Evolutionary conservation across 2,329 filamentous ascomycete genomes (phyloP).

Genomic region (Alternaria arbusti): DNA sequence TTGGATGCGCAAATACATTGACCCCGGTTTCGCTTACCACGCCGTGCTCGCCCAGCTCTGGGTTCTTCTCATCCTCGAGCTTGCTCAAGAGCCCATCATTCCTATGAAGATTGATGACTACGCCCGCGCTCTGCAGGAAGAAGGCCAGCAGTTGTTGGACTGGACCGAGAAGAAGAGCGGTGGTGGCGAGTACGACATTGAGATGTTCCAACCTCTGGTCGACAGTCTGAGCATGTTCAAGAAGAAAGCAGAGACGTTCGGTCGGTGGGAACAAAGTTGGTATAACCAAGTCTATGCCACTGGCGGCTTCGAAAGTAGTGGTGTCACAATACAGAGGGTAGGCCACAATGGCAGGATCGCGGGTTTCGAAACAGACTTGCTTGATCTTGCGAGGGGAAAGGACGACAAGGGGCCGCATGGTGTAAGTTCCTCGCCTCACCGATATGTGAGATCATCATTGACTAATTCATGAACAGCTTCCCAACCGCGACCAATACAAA

Average conservation of each 20-base stretch:
- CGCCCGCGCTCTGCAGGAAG: slow-evolving; percentile 67
- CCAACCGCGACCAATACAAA: slow-evolving; percentile 90
- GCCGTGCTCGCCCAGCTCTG: slow-evolving; percentile 78
- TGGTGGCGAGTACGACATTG: slow-evolving; percentile 48
- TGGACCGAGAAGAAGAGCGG: slow-evolving; percentile 60
- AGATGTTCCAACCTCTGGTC: slow-evolving; percentile 63
- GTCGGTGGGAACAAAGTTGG: slow-evolving; percentile 80
- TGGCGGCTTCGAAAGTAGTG: slow-evolving; percentile 77
- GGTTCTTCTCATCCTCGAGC: slow-evolving; percentile 81
- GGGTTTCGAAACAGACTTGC: slow-evolving; percentile 79
- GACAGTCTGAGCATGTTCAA: slow-evolving; percentile 69
- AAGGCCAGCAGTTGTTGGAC: slow-evolving; percentile 72
- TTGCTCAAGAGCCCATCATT: slow-evolving; percentile 79
- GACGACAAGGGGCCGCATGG: slow-evolving; percentile 56
- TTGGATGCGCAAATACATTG: slow-evolving; percentile 80
- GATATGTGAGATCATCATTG: background rate
- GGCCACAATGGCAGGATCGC: slow-evolving; percentile 81
- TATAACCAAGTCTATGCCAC: slow-evolving; percentile 72
- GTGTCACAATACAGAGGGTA: slow-evolving; percentile 70
- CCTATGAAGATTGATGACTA: slow-evolving; percentile 83
- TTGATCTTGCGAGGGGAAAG: slow-evolving; percentile 72
- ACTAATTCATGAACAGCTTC: slow-evolving; percentile 55
- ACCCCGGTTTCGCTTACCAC: slow-evolving; percentile 85
- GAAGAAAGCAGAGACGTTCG: slow-evolving; percentile 68
- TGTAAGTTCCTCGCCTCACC: slow-evolving; percentile 61